Evolutionary conservation across 805 yeast species (phyloP).

Genomic region (Candida silvatica): DNA sequence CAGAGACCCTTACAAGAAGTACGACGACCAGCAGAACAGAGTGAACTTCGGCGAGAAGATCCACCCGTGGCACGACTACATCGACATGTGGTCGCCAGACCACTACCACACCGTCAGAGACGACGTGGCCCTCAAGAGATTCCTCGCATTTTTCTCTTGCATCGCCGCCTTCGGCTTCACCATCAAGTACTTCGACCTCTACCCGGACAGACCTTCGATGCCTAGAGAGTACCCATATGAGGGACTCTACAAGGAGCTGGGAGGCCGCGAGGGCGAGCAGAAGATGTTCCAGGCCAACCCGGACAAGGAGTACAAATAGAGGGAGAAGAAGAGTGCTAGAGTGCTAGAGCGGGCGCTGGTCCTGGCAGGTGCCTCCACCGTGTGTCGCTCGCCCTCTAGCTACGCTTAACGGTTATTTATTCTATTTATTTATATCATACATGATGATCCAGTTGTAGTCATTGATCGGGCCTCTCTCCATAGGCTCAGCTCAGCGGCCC

Average conservation of each 20-base stretch:
- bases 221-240: slow-evolving; percentile 69
- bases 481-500: no score
- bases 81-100: slow-evolving; percentile 86
- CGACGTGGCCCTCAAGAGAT: slow-evolving; percentile 49
- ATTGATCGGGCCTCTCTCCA: no score
- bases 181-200: slow-evolving; percentile 42
- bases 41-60: slow-evolving; percentile 70
- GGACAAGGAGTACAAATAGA: slow-evolving; percentile 23
- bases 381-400: no score
- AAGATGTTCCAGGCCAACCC: slow-evolving; percentile 34
- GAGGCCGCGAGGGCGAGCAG: slow-evolving; percentile 45
- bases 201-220: slow-evolving; percentile 64
- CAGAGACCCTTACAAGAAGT: slow-evolving; percentile 63
- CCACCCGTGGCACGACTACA: slow-evolving; percentile 61
- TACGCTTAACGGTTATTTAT: no score
- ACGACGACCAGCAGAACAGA: slow-evolving; percentile 75
- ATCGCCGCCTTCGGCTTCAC: slow-evolving; percentile 32
- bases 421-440: no score
- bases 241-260: slow-evolving; percentile 69
- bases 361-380: no score
- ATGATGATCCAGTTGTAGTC: no score
- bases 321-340: not conserved
- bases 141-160: slow-evolving; percentile 47
- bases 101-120: slow-evolving; percentile 53
- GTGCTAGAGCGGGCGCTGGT: no score